Percentiles rank a stretch among this genome's conserved stretches.
These are phyloP conservation scores for Copromyces sp. DNA, from an alignment of 495 filamentous ascomycete genomes.

Conservation along the genomic window DNA sequence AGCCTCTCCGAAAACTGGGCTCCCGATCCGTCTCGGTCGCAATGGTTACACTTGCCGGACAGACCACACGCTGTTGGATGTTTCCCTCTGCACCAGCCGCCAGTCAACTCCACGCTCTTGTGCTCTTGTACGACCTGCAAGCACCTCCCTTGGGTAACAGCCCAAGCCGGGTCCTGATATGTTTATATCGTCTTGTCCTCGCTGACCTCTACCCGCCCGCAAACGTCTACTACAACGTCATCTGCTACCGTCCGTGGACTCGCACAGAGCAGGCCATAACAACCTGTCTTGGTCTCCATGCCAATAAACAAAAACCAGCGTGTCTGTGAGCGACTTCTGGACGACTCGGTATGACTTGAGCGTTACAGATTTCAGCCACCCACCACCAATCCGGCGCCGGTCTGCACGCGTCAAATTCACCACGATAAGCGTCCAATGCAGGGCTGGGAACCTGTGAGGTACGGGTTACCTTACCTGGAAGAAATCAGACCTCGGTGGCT, in stretches of 20 bases:
- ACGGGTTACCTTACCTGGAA: neutral
- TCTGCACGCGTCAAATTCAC: neutral
- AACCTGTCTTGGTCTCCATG: neutral
- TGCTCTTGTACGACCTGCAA: neutral
- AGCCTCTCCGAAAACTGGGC: neutral
- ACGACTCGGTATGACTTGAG: neutral
- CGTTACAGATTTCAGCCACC: neutral
- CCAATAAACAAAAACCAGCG: neutral
- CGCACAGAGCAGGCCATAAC: neutral
- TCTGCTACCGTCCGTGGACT: neutral
- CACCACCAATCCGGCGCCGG: neutral
- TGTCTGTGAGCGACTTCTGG: neutral
- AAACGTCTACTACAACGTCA: neutral
- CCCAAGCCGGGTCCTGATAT: neutral
- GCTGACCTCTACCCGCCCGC: neutral
- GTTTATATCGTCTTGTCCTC: neutral
- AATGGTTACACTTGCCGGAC: neutral
- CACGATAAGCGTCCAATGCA: neutral
- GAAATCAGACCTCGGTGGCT: neutral
- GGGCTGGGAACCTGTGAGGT: neutral
- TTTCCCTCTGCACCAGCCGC: neutral
- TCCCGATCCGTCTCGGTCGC: neutral
- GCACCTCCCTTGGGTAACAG: neutral
- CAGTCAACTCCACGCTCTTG: neutral
- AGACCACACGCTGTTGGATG: neutral